These are phyloP conservation scores for Fraxinus latifolia DNA, from an alignment of 305 asterid genomes.

Conservation along the genomic window DNA sequence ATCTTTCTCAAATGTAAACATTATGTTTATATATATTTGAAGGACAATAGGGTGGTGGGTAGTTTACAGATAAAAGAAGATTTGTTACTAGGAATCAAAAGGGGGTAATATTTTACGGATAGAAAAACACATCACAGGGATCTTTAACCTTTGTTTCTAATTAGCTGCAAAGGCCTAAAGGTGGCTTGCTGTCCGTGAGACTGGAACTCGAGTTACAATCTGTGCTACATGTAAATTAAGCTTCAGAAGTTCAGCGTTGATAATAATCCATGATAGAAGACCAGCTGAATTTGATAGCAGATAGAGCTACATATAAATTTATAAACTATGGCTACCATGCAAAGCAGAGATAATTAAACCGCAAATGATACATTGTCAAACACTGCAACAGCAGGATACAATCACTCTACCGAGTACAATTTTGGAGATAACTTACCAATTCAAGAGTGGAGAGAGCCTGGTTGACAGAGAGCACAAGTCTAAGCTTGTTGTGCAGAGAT, in stretches of 20 bases:
- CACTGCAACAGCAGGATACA: not conserved
- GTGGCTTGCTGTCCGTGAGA: not conserved
- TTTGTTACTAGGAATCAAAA: not conserved
- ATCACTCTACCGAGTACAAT: not conserved
- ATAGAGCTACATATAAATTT: not conserved
- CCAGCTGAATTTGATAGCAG: not conserved
- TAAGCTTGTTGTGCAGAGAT: slow-evolving; percentile 72
- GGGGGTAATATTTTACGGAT: not conserved
- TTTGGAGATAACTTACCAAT: slow-evolving; percentile 47
- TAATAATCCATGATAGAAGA: not conserved
- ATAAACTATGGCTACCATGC: not conserved
- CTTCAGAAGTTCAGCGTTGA: not conserved
- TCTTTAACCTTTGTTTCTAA: not conserved
- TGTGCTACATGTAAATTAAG: not conserved
- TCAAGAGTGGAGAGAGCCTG: slow-evolving; percentile 91
- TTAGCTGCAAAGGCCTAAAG: not conserved
- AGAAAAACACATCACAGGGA: not conserved
- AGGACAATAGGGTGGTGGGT: not conserved
- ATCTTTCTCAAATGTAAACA: not conserved
- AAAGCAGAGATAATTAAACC: not conserved
- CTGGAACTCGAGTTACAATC: not conserved
- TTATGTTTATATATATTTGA: not conserved
- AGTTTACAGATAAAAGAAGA: not conserved
- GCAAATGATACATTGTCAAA: not conserved
- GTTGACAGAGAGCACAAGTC: slow-evolving; percentile 88